phyloP scores from a whole-genome alignment of 2,329 filamentous ascomycete genomes.

The Pyrenophora graminea region DNA sequence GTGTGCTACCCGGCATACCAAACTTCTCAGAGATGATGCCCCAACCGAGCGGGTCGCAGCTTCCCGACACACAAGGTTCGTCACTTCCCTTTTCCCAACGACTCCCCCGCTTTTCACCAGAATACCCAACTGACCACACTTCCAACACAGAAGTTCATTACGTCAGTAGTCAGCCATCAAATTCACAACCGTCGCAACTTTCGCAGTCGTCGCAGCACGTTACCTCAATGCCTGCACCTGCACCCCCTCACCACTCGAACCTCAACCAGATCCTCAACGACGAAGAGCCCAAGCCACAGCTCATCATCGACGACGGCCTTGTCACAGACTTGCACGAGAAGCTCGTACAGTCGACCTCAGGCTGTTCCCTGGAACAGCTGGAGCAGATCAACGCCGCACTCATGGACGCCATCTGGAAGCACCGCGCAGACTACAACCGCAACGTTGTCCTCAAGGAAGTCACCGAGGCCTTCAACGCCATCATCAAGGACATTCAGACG shows the following conservation, averaged over 20 bases:
- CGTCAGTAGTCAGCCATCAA: constrained; percentile 43
- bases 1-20: constrained; percentile 54
- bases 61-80: constrained; percentile 67
- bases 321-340: constrained; percentile 64
- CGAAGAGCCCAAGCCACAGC: constrained; percentile 34
- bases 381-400: constrained; percentile 90
- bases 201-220: constrained; percentile 44
- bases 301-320: constrained; percentile 55
- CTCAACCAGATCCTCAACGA: constrained; percentile 52
- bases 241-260: constrained; percentile 41
- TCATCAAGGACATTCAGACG: constrained; percentile 69
- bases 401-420: constrained; percentile 88
- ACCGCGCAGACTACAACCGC: constrained; percentile 81
- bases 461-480: constrained; percentile 73
- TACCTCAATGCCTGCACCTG: constrained; percentile 43
- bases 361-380: constrained; percentile 87
- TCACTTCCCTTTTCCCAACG: constrained; percentile 27
- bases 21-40: constrained; percentile 60
- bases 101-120: constrained; percentile 13
- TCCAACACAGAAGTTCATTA: constrained; percentile 37
- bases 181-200: constrained; percentile 45
- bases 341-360: constrained; percentile 70
- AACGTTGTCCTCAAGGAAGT: constrained; percentile 70
- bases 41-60: constrained; percentile 58
- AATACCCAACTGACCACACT: constrained; percentile 23